phyloP scores from a whole-genome alignment of 805 yeast species.

The Candida bentonensis region DNA sequence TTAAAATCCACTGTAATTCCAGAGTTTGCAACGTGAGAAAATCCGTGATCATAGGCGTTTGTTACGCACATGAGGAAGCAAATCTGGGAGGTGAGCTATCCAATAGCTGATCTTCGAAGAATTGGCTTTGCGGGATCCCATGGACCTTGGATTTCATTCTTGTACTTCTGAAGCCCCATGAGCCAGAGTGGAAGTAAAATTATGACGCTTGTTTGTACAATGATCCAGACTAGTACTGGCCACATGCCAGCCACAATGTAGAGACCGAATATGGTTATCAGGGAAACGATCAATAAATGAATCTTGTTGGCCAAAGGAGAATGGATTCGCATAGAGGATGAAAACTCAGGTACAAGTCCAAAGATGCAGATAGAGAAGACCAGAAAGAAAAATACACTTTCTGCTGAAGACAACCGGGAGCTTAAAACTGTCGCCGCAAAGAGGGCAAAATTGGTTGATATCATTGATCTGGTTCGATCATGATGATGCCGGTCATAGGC shows the following conservation, averaged over 20 bases:
- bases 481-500: constrained; percentile 30
- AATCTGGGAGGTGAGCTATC: no score
- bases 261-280: constrained; percentile 16
- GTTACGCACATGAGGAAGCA: no score
- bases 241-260: constrained; percentile 27
- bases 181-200: constrained; percentile 59
- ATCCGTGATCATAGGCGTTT: no score
- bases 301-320: constrained; percentile 5
- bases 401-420: constrained; percentile 62
- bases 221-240: constrained; percentile 35
- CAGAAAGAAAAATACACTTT: constrained; percentile 72
- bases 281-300: constrained; percentile 15
- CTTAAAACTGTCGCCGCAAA: constrained; percentile 84
- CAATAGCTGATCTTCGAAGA: constrained; percentile 18
- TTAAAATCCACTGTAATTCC: no score
- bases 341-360: constrained; percentile 46
- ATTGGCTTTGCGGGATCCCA: constrained; percentile 84
- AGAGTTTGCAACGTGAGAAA: no score
- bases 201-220: constrained; percentile 32
- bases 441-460: constrained; percentile 71
- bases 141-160: constrained; percentile 78
- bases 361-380: constrained; percentile 57
- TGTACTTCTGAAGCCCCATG: constrained; percentile 57
- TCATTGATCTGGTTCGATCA: constrained; percentile 28
- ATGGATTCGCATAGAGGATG: constrained; percentile 2